phyloP scores from a whole-genome alignment of 75 land plant genomes.

The Larix kaempferi region DNA sequence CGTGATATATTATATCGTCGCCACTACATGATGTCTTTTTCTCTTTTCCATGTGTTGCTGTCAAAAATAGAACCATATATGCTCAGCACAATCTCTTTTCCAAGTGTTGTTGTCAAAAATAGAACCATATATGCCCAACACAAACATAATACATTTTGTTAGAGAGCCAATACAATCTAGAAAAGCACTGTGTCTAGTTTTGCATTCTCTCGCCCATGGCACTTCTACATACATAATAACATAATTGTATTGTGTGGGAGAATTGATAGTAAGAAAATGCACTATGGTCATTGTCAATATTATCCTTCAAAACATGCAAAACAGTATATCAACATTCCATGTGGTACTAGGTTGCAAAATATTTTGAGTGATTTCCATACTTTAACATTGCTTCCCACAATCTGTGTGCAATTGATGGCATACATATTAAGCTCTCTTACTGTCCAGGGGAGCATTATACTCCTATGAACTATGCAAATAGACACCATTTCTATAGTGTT shows the following conservation, averaged over 20 bases:
- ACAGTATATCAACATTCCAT: not conserved
- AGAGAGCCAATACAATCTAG: not conserved
- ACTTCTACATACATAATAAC: not conserved
- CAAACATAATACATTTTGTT: not conserved
- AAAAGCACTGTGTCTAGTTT: not conserved
- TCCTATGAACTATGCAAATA: not conserved
- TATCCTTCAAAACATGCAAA: slow-evolving; percentile 7
- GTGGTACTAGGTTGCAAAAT: not conserved
- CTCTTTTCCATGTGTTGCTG: no score
- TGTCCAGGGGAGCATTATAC: not conserved
- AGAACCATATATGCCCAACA: no score
- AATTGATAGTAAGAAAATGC: slow-evolving; percentile 17
- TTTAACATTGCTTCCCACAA: not conserved
- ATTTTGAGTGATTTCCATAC: not conserved
- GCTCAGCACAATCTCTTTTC: no score
- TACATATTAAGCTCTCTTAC: not conserved
- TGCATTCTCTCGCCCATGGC: not conserved
- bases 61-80: no score
- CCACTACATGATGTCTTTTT: no score
- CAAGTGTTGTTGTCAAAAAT: no score
- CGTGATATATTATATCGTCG: no score
- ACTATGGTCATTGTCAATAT: slow-evolving; percentile 17
- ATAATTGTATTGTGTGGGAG: slow-evolving; percentile 3
- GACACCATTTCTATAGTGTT: slow-evolving; percentile 8
- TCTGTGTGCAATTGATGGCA: not conserved